Base-by-base conservation (phyloP, 1,284 basidiomycete genomes). In the Ceratobasidium sp. region DNA sequence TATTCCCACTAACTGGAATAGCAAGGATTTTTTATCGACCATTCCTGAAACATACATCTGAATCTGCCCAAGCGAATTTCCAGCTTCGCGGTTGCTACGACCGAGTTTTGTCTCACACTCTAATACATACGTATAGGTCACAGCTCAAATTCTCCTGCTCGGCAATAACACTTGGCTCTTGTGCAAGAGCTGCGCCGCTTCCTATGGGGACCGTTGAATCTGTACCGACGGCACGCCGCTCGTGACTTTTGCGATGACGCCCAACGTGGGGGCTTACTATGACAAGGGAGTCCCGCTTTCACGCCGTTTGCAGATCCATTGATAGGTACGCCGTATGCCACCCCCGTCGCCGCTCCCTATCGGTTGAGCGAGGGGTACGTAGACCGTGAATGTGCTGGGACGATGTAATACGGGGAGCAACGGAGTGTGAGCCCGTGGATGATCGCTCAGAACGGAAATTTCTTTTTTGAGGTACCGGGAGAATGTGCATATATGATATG, bases 11-110 rank as follows among this genome's bases (percentile, higher is more conserved):
- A 33, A 33, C 33, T 33, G 33, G 33, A 33, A 33, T 33, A 33
- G 33, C 33, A 33, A 33, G 33, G 33, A 33, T 33, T 33, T 33
- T 33, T 33, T 33, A 33, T 33, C 33, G 33, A 33, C 33, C 33
- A 33, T 33, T 33, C 33, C 33, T 33, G 33, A 33, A 50, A 50
- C 20, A 50, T 20, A 23, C 15, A n/a, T 26, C n/a, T 38, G 57
- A 38, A 33, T 59, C n/a, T 59, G 57, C 20, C 54, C 48, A 33
- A 33, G 33, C 33, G 33, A 33, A 33, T 33, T 33, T 33, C 33
- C 26, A 10, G 54, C 54, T 56, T 26, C 54, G 48, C 38, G 10
- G 57, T 59, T 59, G 57, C 57, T n/a, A 59, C 57, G 12, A 59
- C 28, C 12, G 33, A 33, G 33, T 33, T 33, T 33, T 33, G 33